Evolutionary conservation across 2,329 filamentous ascomycete genomes (phyloP).

Genomic region (Cyclaneusma minus): DNA sequence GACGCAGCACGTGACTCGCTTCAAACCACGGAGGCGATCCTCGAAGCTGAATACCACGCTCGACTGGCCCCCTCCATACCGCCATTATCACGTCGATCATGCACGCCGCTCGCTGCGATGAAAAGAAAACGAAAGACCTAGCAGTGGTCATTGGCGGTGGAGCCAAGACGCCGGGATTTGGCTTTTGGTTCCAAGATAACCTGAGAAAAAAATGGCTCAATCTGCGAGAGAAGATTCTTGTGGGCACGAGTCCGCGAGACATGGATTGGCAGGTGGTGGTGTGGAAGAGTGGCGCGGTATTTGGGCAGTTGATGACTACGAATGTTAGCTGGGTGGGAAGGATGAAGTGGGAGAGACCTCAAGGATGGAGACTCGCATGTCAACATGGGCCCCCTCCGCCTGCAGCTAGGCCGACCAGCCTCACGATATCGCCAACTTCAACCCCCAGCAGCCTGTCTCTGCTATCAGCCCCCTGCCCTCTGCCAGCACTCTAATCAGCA

Average conservation of each 20-base stretch:
- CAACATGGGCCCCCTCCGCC: too few species aligned
- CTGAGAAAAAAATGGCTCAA: slow-evolving; percentile 53
- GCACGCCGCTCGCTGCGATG: slow-evolving; percentile 74
- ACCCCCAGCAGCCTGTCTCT: too few species aligned
- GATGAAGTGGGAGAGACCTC: slow-evolving; percentile 74
- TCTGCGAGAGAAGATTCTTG: slow-evolving; percentile 42
- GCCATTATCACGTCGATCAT: slow-evolving; percentile 83
- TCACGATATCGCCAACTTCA: too few species aligned
- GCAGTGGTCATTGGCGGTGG: slow-evolving; percentile 87
- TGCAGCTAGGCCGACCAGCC: too few species aligned
- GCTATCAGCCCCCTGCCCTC: too few species aligned
- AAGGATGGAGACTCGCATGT: too few species aligned
- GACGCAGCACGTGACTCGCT: too few species aligned
- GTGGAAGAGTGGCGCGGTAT: slow-evolving; percentile 97
- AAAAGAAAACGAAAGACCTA: slow-evolving; percentile 85
- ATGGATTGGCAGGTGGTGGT: slow-evolving; percentile 94
- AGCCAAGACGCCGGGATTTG: slow-evolving; percentile 65
- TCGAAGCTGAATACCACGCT: too few species aligned
- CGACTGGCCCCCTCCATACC: slow-evolving; percentile 73
- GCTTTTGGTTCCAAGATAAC: slow-evolving; percentile 67
- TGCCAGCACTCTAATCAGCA: too few species aligned
- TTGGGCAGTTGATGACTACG: slow-evolving; percentile 68
- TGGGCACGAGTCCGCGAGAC: slow-evolving; percentile 65
- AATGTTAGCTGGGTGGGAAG: slow-evolving; percentile 93
- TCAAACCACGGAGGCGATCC: too few species aligned